phyloP scores from a whole-genome alignment of 331 rosid species.

The Quercus tomentella region DNA sequence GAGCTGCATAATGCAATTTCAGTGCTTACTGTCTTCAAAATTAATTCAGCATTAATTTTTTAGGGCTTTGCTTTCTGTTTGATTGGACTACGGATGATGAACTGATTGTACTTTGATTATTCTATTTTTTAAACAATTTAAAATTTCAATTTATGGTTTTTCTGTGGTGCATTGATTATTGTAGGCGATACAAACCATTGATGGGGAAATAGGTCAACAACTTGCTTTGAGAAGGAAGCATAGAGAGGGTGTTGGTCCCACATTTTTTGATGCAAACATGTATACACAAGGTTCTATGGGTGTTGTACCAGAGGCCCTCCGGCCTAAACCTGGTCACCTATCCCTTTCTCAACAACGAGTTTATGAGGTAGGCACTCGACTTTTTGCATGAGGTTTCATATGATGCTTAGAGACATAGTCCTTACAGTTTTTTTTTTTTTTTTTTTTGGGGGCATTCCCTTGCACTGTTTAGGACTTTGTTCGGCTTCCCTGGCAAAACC shows the following conservation, averaged over 20 bases:
- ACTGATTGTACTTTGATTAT: too few relatives aligned
- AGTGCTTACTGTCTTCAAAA: neutral
- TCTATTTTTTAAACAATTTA: neutral
- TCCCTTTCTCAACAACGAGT: constrained; percentile 89
- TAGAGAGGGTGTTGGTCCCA: constrained; percentile 77
- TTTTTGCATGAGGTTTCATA: neutral
- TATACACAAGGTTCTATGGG: constrained; percentile 86
- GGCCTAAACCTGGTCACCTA: constrained; percentile 96
- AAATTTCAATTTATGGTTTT: neutral
- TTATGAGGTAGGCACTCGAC: constrained; percentile 61
- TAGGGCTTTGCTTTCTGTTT: neutral
- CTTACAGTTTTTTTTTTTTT: neutral
- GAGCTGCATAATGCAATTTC: neutral
- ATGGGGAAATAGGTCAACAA: constrained; percentile 82
- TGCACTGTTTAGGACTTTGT: constrained; percentile 69
- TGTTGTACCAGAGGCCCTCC: constrained; percentile 88
- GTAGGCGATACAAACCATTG: constrained; percentile 84
- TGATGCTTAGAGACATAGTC: constrained; percentile 4
- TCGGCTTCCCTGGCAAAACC: constrained; percentile 98
- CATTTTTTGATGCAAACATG: constrained; percentile 75
- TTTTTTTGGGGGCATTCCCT: neutral
- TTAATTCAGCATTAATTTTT: neutral
- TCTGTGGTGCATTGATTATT: constrained; percentile 12
- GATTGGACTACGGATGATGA: neutral
- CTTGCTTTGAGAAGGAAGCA: constrained; percentile 89